Percentiles rank a stretch among this genome's conserved stretches.
Conservation (phyloP, 805 yeast species). For the Candida corydali region DNA sequence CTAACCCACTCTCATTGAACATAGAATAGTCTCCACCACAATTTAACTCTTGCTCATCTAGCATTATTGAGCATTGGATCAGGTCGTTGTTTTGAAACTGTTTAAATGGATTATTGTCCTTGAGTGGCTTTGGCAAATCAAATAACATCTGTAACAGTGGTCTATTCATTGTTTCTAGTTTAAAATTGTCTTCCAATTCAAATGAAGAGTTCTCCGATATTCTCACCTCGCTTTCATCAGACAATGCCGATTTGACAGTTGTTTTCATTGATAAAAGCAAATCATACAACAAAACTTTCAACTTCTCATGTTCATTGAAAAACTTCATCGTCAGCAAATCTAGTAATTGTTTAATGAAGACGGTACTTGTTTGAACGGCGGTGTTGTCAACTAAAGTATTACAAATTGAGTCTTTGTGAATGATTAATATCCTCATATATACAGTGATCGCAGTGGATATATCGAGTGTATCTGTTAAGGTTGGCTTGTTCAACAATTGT, state of each 20-base stretch:
- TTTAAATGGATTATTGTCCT: constrained; percentile 17
- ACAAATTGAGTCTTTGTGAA: constrained; percentile 51
- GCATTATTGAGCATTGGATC: constrained; percentile 18
- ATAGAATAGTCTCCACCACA: constrained; percentile 28
- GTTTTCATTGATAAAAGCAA: constrained; percentile 51
- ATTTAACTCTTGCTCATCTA: constrained; percentile 30
- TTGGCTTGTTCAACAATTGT: constrained; percentile 6
- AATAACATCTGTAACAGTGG: constrained; percentile 15
- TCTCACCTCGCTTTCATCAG: constrained; percentile 7
- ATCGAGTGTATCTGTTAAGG: constrained; percentile 4
- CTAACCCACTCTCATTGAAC: constrained; percentile 25
- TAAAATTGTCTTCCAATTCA: background rate
- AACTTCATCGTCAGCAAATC: constrained; percentile 41
- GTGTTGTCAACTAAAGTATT: constrained; percentile 37
- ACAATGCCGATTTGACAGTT: constrained; percentile 22
- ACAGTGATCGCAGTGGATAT: constrained; percentile 38
- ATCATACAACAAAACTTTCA: constrained; percentile 57
- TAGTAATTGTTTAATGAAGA: constrained; percentile 45
- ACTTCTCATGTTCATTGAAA: constrained; percentile 39
- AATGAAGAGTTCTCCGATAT: constrained; percentile 8
- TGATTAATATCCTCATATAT: constrained; percentile 51
- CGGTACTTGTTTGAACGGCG: constrained; percentile 33
- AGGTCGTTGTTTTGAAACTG: constrained; percentile 13
- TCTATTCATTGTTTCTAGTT: background rate
- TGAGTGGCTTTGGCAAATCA: constrained; percentile 27